These are phyloP conservation scores for Cladosporium sphaerospermum DNA, from an alignment of 2,329 filamentous ascomycete genomes.

Conservation along the genomic window DNA sequence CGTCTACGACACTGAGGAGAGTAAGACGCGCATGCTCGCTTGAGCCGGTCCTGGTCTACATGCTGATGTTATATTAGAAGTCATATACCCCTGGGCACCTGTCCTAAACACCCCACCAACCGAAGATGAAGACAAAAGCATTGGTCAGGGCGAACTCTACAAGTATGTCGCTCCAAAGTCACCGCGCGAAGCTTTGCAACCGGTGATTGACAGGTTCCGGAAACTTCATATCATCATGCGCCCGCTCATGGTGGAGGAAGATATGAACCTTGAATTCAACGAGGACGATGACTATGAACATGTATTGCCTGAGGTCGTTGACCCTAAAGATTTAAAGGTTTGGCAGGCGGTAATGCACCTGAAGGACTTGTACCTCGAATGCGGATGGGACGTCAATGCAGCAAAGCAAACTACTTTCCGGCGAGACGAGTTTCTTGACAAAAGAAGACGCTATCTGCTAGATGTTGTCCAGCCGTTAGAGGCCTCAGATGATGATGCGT, in stretches of 20 bases:
- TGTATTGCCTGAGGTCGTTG: background rate
- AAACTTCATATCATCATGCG: background rate
- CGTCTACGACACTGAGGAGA: background rate
- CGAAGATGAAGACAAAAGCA: background rate
- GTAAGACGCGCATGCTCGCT: background rate
- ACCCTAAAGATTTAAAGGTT: background rate
- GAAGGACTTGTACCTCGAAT: background rate
- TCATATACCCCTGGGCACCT: background rate
- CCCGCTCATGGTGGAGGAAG: background rate
- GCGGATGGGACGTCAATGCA: background rate
- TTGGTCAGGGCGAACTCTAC: background rate
- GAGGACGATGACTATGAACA: background rate
- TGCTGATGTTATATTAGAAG: background rate
- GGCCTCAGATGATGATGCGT: no score
- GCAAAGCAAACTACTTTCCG: background rate
- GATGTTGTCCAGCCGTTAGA: no score
- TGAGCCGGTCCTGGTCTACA: background rate
- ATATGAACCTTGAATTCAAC: no score
- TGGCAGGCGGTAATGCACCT: background rate
- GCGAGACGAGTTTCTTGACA: background rate
- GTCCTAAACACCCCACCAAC: background rate
- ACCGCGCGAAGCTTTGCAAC: background rate
- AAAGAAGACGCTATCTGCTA: background rate
- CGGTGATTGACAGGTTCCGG: slow-evolving; percentile 1
- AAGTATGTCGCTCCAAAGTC: background rate